A percentile compares a stretch with the other conserved stretches of the same genome.
Conservation (phyloP, 192 early-diverging fungal genomes). For the Haplosporangium gracile region DNA sequence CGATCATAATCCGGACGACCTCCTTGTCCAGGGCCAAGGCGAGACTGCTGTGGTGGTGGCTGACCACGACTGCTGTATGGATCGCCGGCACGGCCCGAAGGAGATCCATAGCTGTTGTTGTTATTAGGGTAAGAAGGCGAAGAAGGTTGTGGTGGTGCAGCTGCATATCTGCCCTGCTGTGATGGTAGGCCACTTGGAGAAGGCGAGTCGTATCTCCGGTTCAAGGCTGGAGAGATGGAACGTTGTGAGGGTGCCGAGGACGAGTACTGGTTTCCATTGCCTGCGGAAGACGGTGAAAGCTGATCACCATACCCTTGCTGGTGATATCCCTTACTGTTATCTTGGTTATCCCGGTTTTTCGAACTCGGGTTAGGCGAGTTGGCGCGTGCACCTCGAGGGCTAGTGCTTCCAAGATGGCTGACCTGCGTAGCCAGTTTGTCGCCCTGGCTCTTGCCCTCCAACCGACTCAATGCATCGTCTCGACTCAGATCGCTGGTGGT, state of each 20-base stretch:
- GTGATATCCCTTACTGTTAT: slow-evolving; percentile 5
- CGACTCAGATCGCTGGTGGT: slow-evolving; percentile 46
- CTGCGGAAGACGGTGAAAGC: slow-evolving; percentile 27
- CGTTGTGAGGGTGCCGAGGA: slow-evolving; percentile 19
- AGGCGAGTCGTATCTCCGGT: slow-evolving; percentile 34
- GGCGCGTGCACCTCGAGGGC: slow-evolving; percentile 26
- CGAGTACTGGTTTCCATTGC: slow-evolving; percentile 9
- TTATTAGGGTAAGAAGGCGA: slow-evolving; percentile 19
- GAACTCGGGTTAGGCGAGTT: slow-evolving; percentile 30
- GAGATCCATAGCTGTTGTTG: not conserved
- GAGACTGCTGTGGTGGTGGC: not conserved
- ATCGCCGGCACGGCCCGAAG: slow-evolving; percentile 12
- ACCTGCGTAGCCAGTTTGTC: slow-evolving; percentile 40
- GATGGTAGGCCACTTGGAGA: slow-evolving; percentile 10
- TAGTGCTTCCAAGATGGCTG: slow-evolving; percentile 50
- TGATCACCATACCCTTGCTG: slow-evolving; percentile 19
- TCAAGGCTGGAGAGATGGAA: slow-evolving; percentile 24
- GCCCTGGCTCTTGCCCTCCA: slow-evolving; percentile 45
- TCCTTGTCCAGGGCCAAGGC: slow-evolving; percentile 15
- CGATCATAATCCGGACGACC: slow-evolving; percentile 32
- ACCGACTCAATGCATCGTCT: slow-evolving; percentile 49
- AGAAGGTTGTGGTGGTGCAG: not conserved
- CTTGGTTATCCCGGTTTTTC: slow-evolving; percentile 1
- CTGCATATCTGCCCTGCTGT: slow-evolving; percentile 5
- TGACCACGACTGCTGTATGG: slow-evolving; percentile 16